A percentile compares a stretch with the other conserved stretches of the same genome.
These are phyloP conservation scores for Venturia effusa DNA, from an alignment of 2,329 filamentous ascomycete species.

Conservation along the genomic window DNA sequence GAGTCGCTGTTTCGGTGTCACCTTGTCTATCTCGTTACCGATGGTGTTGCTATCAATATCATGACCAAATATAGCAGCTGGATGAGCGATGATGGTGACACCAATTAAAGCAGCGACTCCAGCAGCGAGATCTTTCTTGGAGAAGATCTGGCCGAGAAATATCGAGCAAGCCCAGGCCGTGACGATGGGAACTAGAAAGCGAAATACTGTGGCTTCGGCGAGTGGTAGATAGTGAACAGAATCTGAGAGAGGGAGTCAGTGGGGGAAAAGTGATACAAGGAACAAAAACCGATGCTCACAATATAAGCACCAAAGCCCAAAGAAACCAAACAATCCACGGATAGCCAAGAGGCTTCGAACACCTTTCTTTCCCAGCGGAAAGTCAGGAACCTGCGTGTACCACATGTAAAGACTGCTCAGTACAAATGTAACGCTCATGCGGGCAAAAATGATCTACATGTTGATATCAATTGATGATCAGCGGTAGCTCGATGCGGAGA, in stretches of 20 bases:
- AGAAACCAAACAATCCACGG: slow-evolving; percentile 10
- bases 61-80: slow-evolving; percentile 4
- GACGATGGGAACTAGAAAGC: slow-evolving; percentile 8
- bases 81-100: slow-evolving; percentile 9
- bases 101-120: slow-evolving; percentile 6
- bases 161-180: slow-evolving; percentile 8
- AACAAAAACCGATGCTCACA: background rate
- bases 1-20: slow-evolving; percentile 10
- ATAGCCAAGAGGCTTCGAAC: slow-evolving; percentile 3
- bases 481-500: too few relatives aligned
- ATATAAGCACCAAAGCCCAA: slow-evolving; percentile 11
- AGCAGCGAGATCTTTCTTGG: slow-evolving; percentile 6
- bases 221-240: slow-evolving; percentile 11
- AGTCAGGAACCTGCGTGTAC: slow-evolving; percentile 8
- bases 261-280: background rate
- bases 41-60: slow-evolving; percentile 1
- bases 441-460: slow-evolving; percentile 14
- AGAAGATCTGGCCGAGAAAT: slow-evolving; percentile 2
- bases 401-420: slow-evolving; percentile 11
- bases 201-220: slow-evolving; percentile 11
- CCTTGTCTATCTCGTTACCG: slow-evolving; percentile 10
- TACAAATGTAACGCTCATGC: slow-evolving; percentile 8
- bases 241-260: background rate
- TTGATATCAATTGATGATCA: background rate
- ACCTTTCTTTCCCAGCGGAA: slow-evolving; percentile 2